Conservation (phyloP, 1,139 yeast genomes). For the Magnusiomyces magnusii region DNA sequence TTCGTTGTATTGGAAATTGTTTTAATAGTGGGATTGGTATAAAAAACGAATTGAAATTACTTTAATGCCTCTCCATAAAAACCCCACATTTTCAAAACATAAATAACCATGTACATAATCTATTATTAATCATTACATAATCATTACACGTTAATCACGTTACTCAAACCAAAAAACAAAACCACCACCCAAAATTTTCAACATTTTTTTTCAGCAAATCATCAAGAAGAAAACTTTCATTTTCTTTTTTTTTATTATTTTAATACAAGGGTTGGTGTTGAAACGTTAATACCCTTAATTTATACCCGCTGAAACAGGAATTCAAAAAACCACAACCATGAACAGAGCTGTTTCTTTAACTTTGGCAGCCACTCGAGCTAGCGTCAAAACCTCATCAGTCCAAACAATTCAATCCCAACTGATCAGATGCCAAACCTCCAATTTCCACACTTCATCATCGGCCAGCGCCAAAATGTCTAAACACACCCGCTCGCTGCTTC, state of each 20-base stretch:
- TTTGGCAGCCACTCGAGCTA: neutral
- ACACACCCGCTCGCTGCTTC: conserved; percentile 21
- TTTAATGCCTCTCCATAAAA: no score
- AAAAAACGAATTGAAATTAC: neutral
- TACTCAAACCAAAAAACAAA: no score
- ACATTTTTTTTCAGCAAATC: no score
- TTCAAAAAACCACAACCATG: neutral
- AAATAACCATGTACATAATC: no score
- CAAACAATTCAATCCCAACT: neutral
- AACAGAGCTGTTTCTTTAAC: neutral
- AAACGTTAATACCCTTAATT: neutral
- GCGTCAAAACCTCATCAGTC: neutral
- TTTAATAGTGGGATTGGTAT: neutral
- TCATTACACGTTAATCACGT: no score
- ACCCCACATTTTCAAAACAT: no score
- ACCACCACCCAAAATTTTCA: no score
- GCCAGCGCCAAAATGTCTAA: conserved; percentile 10
- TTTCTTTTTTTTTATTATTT: no score
- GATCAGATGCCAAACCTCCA: neutral
- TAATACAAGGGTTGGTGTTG: neutral
- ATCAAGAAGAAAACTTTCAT: no score
- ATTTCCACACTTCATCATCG: conserved; percentile 11
- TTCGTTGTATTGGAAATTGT: neutral
- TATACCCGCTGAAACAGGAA: neutral
- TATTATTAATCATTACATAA: no score